Conservation (phyloP, 345 rosid species). For the Citrus australasica region DNA sequence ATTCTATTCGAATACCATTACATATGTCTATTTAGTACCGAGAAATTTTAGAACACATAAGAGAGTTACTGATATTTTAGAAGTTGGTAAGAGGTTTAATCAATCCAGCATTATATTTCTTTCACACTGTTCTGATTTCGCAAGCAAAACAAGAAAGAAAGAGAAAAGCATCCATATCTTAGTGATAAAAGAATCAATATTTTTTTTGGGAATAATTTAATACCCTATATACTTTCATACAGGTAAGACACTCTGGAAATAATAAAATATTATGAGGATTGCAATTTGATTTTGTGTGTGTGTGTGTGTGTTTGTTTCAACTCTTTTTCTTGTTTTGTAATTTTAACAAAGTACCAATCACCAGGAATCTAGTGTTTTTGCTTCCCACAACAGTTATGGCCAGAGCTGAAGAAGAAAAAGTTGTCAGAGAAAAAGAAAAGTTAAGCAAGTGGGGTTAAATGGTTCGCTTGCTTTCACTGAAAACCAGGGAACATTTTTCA, state of each 20-base stretch:
- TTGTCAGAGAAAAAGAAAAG: conserved; percentile 20
- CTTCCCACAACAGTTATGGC: conserved; percentile 31
- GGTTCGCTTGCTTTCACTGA: conserved; percentile 35
- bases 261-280: conserved; percentile 14
- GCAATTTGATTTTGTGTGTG: background rate
- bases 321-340: conserved; percentile 12
- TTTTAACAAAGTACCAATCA: conserved; percentile 35
- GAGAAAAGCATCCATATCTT: background rate
- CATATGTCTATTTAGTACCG: background rate
- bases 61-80: background rate
- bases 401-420: conserved; percentile 18
- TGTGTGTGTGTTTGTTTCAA: background rate
- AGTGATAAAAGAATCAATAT: background rate
- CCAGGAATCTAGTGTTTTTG: conserved; percentile 51
- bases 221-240: background rate
- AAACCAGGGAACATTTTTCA: conserved; percentile 40
- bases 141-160: background rate
- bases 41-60: no score
- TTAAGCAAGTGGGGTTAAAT: conserved; percentile 38
- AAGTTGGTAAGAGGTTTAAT: background rate
- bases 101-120: background rate
- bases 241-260: conserved; percentile 30
- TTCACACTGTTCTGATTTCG: background rate
- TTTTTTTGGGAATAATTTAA: background rate
- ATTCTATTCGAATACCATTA: no score